Percentiles rank a stretch among this genome's conserved stretches.
These are phyloP conservation scores for Angomonas desouzai DNA, from an alignment of 208 protist genomes.

Conservation along the genomic window DNA sequence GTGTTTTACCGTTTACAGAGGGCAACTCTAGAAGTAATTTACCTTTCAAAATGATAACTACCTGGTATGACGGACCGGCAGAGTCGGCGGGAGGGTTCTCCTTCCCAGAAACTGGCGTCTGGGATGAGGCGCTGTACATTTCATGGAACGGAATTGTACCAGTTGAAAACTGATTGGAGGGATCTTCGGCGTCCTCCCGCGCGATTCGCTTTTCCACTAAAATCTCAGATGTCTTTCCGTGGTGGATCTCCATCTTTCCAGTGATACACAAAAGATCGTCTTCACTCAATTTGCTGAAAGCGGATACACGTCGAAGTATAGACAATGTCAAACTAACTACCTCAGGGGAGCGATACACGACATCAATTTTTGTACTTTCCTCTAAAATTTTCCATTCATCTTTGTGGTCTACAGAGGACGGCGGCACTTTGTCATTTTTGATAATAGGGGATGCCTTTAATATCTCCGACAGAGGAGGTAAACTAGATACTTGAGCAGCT, in stretches of 20 bases:
- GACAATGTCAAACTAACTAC: constrained; percentile 36
- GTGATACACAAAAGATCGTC: constrained; percentile 54
- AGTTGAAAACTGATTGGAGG: neutral
- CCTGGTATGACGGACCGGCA: neutral
- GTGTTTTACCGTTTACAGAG: constrained; percentile 22
- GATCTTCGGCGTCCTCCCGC: neutral
- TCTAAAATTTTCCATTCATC: constrained; percentile 36
- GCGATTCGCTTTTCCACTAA: constrained; percentile 9
- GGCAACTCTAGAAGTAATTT: constrained; percentile 23
- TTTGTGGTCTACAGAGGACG: neutral
- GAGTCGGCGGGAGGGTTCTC: neutral
- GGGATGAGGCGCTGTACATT: neutral
- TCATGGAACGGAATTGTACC: neutral
- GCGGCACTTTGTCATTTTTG: neutral
- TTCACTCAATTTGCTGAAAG: constrained; percentile 36
- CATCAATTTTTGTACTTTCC: constrained; percentile 46
- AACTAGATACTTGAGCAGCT: constrained; percentile 33
- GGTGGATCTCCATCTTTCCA: constrained; percentile 41
- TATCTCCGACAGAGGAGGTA: constrained; percentile 26
- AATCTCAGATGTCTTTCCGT: constrained; percentile 15
- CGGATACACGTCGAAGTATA: constrained; percentile 40
- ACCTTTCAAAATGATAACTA: constrained; percentile 19
- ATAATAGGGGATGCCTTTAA: constrained; percentile 18
- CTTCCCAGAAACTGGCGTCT: neutral
- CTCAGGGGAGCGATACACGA: constrained; percentile 50